These are phyloP conservation scores for Silene vulgaris DNA, from an alignment of 179 eudicot genomes.

Conservation along the genomic window DNA sequence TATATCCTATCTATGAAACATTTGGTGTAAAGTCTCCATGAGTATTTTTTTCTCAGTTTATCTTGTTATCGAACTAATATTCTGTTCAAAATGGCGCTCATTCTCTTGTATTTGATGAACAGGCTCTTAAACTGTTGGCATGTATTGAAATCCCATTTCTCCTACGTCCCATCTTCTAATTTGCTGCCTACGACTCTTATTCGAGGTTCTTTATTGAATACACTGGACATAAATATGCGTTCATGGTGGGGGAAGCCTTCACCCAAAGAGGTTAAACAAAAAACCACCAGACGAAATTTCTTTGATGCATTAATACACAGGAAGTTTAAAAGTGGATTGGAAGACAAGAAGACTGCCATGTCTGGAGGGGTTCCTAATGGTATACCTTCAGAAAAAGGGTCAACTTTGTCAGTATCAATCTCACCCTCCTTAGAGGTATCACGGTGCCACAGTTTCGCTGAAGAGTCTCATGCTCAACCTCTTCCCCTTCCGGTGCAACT, in stretches of 20 bases:
- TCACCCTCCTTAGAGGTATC: conserved; percentile 78
- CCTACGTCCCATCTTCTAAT: neutral
- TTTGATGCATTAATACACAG: conserved; percentile 49
- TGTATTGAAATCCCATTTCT: conserved; percentile 6
- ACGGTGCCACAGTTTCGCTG: conserved; percentile 91
- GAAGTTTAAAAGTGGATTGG: conserved; percentile 49
- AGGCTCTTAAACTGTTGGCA: conserved; percentile 15
- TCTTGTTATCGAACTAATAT: neutral
- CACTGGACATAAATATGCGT: conserved; percentile 50
- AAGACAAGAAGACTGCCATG: conserved; percentile 47
- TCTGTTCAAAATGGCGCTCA: neutral
- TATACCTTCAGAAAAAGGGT: conserved; percentile 49
- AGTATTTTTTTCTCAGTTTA: neutral
- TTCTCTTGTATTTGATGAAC: conserved; percentile 11
- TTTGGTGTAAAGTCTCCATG: neutral
- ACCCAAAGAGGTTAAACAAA: conserved; percentile 76
- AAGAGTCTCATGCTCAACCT: conserved; percentile 67
- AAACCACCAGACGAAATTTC: conserved; percentile 53
- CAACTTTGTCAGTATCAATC: conserved; percentile 56
- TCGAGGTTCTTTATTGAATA: conserved; percentile 7
- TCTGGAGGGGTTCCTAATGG: conserved; percentile 53
- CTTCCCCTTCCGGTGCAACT: conserved; percentile 75
- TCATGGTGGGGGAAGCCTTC: conserved; percentile 83
- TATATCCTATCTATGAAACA: neutral
- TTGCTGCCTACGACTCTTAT: conserved; percentile 1